These are phyloP conservation scores for Carex parvula DNA, from an alignment of 176 grass and related monocot species.

Conservation along the genomic window DNA sequence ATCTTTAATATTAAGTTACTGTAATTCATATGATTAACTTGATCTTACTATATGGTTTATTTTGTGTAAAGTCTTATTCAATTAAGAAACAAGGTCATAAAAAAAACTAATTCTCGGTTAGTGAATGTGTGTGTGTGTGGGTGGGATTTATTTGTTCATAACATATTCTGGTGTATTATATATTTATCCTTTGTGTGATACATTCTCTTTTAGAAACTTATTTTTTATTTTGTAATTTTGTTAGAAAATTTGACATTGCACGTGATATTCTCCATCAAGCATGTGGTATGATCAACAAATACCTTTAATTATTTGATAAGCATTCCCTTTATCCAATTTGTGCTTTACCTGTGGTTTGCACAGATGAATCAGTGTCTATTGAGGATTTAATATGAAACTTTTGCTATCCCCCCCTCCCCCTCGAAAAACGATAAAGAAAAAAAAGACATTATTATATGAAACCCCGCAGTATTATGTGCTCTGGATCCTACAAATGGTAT, in stretches of 20 bases:
- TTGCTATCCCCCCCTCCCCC: not conserved
- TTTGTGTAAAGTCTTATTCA: not conserved
- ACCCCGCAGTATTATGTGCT: not conserved
- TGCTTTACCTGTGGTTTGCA: not conserved
- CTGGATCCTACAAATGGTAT: not conserved
- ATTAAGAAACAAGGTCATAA: not conserved
- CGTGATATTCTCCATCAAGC: slow-evolving; percentile 80
- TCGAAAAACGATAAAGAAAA: not conserved
- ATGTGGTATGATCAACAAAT: slow-evolving; percentile 62
- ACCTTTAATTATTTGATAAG: not conserved
- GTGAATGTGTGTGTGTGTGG: not conserved
- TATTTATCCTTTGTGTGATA: slow-evolving; percentile 4
- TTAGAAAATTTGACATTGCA: slow-evolving; percentile 77
- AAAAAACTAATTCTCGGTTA: not conserved
- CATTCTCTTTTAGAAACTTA: not conserved
- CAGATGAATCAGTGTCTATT: not conserved
- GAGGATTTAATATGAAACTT: slow-evolving; percentile 12
- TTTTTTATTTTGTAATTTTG: slow-evolving; percentile 17
- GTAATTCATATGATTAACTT: not conserved
- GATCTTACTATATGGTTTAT: not conserved
- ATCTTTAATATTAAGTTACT: not conserved
- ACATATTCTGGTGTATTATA: not conserved
- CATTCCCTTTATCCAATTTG: slow-evolving; percentile 2
- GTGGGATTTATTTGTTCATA: slow-evolving; percentile 1
- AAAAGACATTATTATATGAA: not conserved